Conservation (phyloP, 1,284 basidiomycete species). For the Sporisorium iseilematis-ciliati region DNA sequence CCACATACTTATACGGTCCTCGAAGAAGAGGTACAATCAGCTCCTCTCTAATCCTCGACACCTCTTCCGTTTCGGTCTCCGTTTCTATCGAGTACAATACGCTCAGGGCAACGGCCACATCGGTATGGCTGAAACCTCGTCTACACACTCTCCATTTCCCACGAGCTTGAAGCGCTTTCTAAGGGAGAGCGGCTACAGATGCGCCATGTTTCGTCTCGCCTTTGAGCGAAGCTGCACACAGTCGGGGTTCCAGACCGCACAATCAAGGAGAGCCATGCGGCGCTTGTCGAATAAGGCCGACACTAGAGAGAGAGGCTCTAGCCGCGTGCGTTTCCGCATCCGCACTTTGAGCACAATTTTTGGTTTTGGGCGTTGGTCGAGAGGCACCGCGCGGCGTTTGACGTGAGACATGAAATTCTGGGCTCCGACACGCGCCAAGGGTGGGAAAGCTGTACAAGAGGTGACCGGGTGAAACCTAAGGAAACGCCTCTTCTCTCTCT, state of each 20-base stretch:
- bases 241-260: no score
- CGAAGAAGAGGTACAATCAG: neutral
- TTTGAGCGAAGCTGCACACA: no score
- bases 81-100: neutral
- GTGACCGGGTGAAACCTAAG: neutral
- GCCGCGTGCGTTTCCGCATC: no score
- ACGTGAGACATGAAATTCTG: constrained; percentile 31
- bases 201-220: no score
- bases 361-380: neutral
- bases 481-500: no score
- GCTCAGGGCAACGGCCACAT: no score
- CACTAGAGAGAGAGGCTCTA: no score
- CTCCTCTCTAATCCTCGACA: neutral
- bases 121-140: constrained; percentile 7
- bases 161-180: neutral
- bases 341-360: neutral
- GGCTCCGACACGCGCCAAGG: constrained; percentile 17
- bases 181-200: no score
- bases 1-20: neutral
- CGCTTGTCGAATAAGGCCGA: no score
- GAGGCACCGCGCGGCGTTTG: constrained; percentile 33
- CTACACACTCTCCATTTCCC: neutral
- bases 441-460: neutral
- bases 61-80: neutral
- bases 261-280: no score